Conservation (phyloP, 2,329 filamentous ascomycete species). For the Dothideomycetes sp. region DNA sequence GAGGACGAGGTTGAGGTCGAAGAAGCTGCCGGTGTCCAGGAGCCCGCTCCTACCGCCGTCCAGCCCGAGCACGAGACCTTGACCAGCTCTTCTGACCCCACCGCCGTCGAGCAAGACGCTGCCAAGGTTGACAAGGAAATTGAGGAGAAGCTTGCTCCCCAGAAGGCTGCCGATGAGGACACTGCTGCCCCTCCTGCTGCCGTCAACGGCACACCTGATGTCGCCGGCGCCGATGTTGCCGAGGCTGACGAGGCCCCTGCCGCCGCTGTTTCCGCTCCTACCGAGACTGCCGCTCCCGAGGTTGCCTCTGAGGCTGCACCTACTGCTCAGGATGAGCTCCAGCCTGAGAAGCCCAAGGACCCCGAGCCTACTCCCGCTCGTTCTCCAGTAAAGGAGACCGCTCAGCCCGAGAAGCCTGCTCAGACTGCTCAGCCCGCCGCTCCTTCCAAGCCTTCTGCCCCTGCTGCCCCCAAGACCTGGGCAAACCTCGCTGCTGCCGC, state of each 20-base stretch:
- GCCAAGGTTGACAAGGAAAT: conserved; percentile 62
- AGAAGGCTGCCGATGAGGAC: conserved; percentile 22
- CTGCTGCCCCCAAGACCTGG: conserved; percentile 57
- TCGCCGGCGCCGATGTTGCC: conserved; percentile 25
- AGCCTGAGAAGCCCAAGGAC: conserved; percentile 54
- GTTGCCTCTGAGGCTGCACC: conserved; percentile 23
- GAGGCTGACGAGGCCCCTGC: conserved; percentile 32
- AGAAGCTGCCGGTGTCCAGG: conserved; percentile 30
- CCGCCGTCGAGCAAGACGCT: conserved; percentile 36
- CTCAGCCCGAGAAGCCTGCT: conserved; percentile 46
- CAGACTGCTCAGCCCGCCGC: conserved; percentile 45
- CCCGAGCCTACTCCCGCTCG: conserved; percentile 46
- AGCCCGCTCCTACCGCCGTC: conserved; percentile 31
- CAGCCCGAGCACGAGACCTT: conserved; percentile 25
- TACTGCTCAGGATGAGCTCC: conserved; percentile 26
- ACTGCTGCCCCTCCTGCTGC: conserved; percentile 22
- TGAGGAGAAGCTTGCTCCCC: conserved; percentile 48
- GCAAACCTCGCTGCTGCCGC: conserved; percentile 57
- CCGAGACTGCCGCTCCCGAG: conserved; percentile 22
- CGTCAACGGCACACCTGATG: conserved; percentile 30
- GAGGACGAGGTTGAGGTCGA: conserved; percentile 55
- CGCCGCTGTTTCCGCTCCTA: conserved; percentile 20
- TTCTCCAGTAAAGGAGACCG: conserved; percentile 27
- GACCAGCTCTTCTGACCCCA: conserved; percentile 28
- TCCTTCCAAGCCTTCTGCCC: conserved; percentile 45